Evolutionary conservation across 73 alveolate species (phyloP), one percentile per base, ranked within the genome.

Genomic region (Blepharisma stoltei): DNA sequence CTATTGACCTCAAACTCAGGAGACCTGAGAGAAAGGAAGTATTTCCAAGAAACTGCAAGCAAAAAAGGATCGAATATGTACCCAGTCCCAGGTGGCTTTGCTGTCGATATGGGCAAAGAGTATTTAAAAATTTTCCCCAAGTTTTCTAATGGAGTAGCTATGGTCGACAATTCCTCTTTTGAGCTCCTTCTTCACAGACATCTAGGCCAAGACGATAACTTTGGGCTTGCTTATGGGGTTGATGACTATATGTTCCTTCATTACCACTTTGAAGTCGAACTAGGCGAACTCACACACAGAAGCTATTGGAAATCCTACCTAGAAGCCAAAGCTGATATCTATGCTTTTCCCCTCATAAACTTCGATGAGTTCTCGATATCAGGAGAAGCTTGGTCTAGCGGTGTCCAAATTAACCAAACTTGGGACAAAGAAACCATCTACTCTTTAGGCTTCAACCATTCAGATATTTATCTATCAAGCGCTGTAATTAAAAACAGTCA

Each of bases 171-270:
- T 60, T 8, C 14, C 46, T 60, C 11, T 5, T 60, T 60, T 25
- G 73, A 60, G 23, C 73, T 60, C 46, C 73, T 14, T 25, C 46
- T 60, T 2, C 73, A 60, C 46, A 60, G 73, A 25, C 14, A 60
- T 25, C 47, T 38, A 18, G 48, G 23, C 2, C 14, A 25, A 9
- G 73, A 60, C 23, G 73, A 60, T 60, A 38, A 14, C 18, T 38
- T 60, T 14, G 73, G 73, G 38, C 73, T 60, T 25, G 73, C 46
- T 14, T 60, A 20, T 20, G 46, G 46, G 11, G n/a, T 60, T 2
- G 46, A 60, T 2, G 73, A 60, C 5, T 14, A n/a, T 47, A 14
- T n/a, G 18, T 20, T 25, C 49, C 46, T 25, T 25, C 1, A 60
- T 14, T 38, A 60, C 23, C 46, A 60, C n/a, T 60, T 60, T 60